Conservation (phyloP, 805 yeast genomes). For the Metschnikowia vanudenii region DNA sequence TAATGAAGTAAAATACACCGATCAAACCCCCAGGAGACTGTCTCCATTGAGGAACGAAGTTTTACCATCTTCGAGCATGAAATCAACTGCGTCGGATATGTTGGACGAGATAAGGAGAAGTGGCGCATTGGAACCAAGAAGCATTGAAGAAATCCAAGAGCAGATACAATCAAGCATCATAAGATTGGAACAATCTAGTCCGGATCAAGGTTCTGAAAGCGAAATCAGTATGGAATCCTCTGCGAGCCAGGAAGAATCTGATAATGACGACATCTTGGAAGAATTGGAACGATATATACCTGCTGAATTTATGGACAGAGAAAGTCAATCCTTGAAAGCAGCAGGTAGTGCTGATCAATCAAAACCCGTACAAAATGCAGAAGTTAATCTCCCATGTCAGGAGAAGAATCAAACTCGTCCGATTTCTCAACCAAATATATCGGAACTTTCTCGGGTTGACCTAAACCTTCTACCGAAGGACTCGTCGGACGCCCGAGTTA, state of each 20-base stretch:
- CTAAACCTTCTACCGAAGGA: background rate
- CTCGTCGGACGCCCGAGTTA: background rate
- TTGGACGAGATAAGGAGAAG: conserved; percentile 16
- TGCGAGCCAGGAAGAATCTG: conserved; percentile 2
- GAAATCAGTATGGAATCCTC: background rate
- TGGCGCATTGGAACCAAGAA: conserved; percentile 13
- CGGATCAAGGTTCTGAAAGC: background rate
- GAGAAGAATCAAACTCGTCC: background rate
- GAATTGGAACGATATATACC: conserved; percentile 4
- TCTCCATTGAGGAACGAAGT: conserved; percentile 18
- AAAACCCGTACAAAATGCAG: background rate
- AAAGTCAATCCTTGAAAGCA: background rate
- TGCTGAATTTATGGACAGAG: background rate
- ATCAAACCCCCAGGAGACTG: conserved; percentile 14
- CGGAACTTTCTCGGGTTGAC: background rate
- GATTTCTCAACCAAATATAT: background rate
- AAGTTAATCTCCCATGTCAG: background rate
- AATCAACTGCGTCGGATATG: conserved; percentile 10
- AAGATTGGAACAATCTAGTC: conserved; percentile 4
- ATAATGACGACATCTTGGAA: background rate
- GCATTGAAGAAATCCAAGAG: conserved; percentile 24
- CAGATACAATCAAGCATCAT: conserved; percentile 26
- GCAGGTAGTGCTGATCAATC: background rate
- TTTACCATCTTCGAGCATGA: conserved; percentile 5
- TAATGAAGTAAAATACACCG: background rate